These are phyloP conservation scores for Parachaetomium inaequale DNA, from an alignment of 495 filamentous ascomycete genomes.

Conservation along the genomic window DNA sequence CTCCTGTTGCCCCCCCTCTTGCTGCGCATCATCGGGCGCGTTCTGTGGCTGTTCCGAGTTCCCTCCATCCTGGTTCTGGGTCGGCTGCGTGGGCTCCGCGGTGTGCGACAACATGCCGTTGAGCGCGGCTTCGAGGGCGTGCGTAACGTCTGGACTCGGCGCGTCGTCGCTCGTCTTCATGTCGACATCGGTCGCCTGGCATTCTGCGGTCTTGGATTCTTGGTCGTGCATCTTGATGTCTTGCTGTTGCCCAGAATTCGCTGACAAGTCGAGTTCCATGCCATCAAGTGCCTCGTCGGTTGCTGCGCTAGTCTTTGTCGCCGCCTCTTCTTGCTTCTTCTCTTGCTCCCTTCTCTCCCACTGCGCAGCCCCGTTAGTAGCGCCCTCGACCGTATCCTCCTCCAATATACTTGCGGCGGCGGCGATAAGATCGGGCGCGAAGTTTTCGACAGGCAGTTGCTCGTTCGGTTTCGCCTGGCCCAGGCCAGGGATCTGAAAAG, in stretches of 20 bases:
- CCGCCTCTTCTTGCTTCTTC: slow-evolving; percentile 4
- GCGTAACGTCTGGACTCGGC: slow-evolving; percentile 38
- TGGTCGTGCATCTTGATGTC: slow-evolving; percentile 1
- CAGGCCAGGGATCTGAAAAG: slow-evolving; percentile 42
- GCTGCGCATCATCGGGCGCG: slow-evolving; percentile 15
- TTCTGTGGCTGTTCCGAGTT: slow-evolving; percentile 11
- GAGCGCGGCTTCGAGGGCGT: slow-evolving; percentile 46
- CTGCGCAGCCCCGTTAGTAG: slow-evolving; percentile 12
- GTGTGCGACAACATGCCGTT: slow-evolving; percentile 33
- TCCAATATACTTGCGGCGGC: slow-evolving; percentile 19
- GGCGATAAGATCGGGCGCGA: slow-evolving; percentile 25
- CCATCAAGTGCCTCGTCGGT: neutral
- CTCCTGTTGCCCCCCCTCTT: slow-evolving; percentile 39
- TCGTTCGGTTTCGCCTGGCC: slow-evolving; percentile 32
- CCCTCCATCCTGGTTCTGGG: slow-evolving; percentile 12
- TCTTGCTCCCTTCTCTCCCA: slow-evolving; percentile 8
- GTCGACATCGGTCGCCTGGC: neutral
- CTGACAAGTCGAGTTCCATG: slow-evolving; percentile 7
- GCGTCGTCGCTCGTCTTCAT: slow-evolving; percentile 16
- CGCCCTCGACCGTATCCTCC: neutral
- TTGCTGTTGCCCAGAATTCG: neutral
- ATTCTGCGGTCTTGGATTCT: slow-evolving; percentile 2
- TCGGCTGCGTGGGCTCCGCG: slow-evolving; percentile 12
- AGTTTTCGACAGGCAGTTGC: slow-evolving; percentile 22
- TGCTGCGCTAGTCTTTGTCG: neutral